phyloP scores from a whole-genome alignment of 495 filamentous ascomycete species.

The Aspergillus sparsus region DNA sequence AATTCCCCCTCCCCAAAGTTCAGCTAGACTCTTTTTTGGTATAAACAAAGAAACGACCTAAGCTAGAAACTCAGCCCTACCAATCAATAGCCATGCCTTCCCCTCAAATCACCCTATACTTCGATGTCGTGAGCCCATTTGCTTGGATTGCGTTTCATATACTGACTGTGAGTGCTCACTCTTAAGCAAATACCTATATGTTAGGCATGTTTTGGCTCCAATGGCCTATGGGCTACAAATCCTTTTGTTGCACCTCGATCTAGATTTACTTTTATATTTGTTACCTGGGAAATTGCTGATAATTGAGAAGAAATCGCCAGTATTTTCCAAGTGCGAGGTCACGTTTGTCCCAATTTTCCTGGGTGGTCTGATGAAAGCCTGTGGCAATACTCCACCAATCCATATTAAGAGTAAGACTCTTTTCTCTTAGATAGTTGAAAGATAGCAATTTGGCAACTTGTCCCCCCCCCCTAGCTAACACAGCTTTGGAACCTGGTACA shows the following conservation, averaged over 20 bases:
- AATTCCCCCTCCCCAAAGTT: neutral
- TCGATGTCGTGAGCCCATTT: constrained; percentile 73
- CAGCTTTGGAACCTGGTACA: neutral
- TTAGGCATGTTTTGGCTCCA: too few relatives aligned
- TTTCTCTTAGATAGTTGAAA: neutral
- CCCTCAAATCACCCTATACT: constrained; percentile 65
- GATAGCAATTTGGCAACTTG: neutral
- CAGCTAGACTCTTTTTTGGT: neutral
- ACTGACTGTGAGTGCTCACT: constrained; percentile 47
- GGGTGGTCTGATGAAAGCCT: constrained; percentile 67
- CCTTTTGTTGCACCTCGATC: too few relatives aligned
- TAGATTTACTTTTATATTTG: too few relatives aligned
- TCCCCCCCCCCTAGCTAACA: constrained; percentile 7
- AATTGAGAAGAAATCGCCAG: constrained; percentile 54
- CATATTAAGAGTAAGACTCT: constrained; percentile 62
- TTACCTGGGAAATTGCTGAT: neutral
- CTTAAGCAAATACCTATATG: neutral
- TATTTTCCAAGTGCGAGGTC: constrained; percentile 60
- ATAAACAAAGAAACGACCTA: neutral
- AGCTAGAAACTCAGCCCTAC: neutral
- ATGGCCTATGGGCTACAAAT: too few relatives aligned
- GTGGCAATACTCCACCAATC: constrained; percentile 63
- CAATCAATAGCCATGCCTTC: constrained; percentile 37
- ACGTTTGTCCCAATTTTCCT: constrained; percentile 70
- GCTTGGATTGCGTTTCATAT: constrained; percentile 68